phyloP scores from a whole-genome alignment of 2,329 filamentous ascomycete species.

The Plenodomus tracheiphilus region DNA sequence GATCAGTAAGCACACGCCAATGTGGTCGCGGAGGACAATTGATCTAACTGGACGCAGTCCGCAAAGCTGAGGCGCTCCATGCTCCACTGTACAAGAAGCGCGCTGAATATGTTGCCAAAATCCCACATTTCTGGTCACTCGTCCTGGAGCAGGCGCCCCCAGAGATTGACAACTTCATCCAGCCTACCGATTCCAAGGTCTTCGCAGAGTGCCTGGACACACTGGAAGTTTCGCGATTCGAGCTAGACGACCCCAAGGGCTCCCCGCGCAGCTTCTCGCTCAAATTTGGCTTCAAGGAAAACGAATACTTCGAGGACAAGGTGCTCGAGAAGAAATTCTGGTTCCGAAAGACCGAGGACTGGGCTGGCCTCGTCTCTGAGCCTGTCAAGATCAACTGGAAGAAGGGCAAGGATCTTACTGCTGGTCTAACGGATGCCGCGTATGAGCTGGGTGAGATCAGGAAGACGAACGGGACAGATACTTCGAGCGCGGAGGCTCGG shows the following conservation, averaged over 20 bases:
- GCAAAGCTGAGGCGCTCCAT: conserved; percentile 70
- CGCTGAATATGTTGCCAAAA: conserved; percentile 67
- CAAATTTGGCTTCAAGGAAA: conserved; percentile 76
- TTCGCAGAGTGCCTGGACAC: conserved; percentile 69
- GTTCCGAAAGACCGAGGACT: conserved; percentile 72
- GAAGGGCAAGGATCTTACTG: conserved; percentile 76
- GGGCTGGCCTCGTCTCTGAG: conserved; percentile 80
- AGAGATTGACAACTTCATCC: conserved; percentile 87
- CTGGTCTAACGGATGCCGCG: conserved; percentile 75
- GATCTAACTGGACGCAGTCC: conserved; percentile 57
- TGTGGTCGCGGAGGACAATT: background rate
- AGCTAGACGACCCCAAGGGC: conserved; percentile 68
- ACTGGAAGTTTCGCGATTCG: conserved; percentile 77
- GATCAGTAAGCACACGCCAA: conserved; percentile 61
- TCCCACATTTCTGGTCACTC: conserved; percentile 92
- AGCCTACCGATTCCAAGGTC: conserved; percentile 75
- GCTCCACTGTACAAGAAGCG: conserved; percentile 77
- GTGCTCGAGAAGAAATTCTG: conserved; percentile 90
- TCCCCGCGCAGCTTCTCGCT: conserved; percentile 76
- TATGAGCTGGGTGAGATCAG: conserved; percentile 69
- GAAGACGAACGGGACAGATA: conserved; percentile 37
- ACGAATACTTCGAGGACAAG: conserved; percentile 79
- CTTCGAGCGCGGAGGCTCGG: conserved; percentile 45
- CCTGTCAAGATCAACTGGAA: conserved; percentile 84
- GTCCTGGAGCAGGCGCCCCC: conserved; percentile 85